Base-by-base conservation (phyloP, 495 filamentous ascomycete species). In the Staphylotrichum tortipilum region DNA sequence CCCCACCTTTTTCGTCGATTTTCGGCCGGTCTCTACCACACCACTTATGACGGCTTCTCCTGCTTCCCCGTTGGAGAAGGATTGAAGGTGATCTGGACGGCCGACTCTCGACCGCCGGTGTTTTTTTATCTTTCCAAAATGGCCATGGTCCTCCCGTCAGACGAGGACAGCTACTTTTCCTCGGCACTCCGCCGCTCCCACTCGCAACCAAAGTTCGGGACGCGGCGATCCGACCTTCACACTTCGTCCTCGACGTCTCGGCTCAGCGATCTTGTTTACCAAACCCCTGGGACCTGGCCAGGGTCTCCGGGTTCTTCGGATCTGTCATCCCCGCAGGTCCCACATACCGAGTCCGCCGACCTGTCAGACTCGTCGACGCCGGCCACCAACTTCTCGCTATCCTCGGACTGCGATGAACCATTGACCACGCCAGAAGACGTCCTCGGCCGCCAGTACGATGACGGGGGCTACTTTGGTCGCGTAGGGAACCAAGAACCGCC, bases 341-440 rank as follows among this genome's bases (percentile, higher is more conserved):
- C 60, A 15, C 65, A 63, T 33, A 56, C 50, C 47, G 71, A 71
- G 38, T 72, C 70, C 12, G 47, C 56, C 23, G 67, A 70, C 22
- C 56, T 59, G 37, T 72, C 71, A 1, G 70, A 61, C 40, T 68
- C 72, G 3, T 81, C 83, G 9, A 80, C 80, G 17, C 77, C 81
- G n/a, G 71, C 80, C 12, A 81, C 79, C 49, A 82, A 73, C 49
- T 60, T 87, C 21, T 85, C 84, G 0, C 61, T 85, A 23, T 75
- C 77, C 49, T 74, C 72, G 14, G 67, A 71, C 43, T 75, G 65
- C 53, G 73, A 76, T 17, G 68, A 75, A 21, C 68, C 44, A 22
- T 40, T 55, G n/a, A 57, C 57, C 12, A 50, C 62, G 11, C 46
- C 66, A 23, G 78, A 83, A 21, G 75, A 82, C 19, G 64, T 84